Conservation (phyloP, 371 early-diverging fungal genomes). For the Amoeboaphelidium protococcarum region DNA sequence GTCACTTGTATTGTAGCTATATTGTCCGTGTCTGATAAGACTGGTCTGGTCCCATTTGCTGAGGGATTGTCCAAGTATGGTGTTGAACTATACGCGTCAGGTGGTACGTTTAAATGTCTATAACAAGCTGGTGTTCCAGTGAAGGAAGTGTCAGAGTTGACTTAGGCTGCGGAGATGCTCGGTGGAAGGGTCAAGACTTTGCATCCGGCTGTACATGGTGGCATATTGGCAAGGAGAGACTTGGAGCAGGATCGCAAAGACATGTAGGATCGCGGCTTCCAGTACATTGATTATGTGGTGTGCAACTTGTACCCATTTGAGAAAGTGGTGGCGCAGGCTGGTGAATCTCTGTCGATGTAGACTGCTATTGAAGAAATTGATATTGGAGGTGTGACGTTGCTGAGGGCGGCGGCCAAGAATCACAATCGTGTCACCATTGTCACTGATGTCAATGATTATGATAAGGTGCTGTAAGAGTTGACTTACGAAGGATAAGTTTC, state of each 20-base stretch:
- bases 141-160: slow-evolving; percentile 19
- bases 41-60: slow-evolving; percentile 69
- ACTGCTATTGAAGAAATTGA: slow-evolving; percentile 95
- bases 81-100: slow-evolving; percentile 68
- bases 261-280: slow-evolving; percentile 55
- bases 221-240: slow-evolving; percentile 66
- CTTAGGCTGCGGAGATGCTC: slow-evolving; percentile 85
- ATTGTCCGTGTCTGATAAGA: slow-evolving; percentile 90
- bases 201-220: slow-evolving; percentile 94
- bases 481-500: slow-evolving; percentile 5
- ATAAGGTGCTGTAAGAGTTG: slow-evolving; percentile 22
- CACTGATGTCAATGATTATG: slow-evolving; percentile 73
- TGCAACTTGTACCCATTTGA: slow-evolving; percentile 95
- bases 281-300: slow-evolving; percentile 75
- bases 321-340: slow-evolving; percentile 59
- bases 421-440: slow-evolving; percentile 76
- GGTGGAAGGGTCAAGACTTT: slow-evolving; percentile 95
- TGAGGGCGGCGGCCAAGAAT: slow-evolving; percentile 95
- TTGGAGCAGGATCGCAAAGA: slow-evolving; percentile 60
- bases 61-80: slow-evolving; percentile 40
- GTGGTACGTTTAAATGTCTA: slow-evolving; percentile 75
- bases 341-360: slow-evolving; percentile 66
- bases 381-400: slow-evolving; percentile 88
- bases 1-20: too few relatives aligned
- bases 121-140: slow-evolving; percentile 68